A percentile compares a stretch with the other conserved stretches of the same genome.
Evolutionary conservation across 2,329 filamentous ascomycete genomes (phyloP).

Genomic region (Talaromyces amestolkiae): DNA sequence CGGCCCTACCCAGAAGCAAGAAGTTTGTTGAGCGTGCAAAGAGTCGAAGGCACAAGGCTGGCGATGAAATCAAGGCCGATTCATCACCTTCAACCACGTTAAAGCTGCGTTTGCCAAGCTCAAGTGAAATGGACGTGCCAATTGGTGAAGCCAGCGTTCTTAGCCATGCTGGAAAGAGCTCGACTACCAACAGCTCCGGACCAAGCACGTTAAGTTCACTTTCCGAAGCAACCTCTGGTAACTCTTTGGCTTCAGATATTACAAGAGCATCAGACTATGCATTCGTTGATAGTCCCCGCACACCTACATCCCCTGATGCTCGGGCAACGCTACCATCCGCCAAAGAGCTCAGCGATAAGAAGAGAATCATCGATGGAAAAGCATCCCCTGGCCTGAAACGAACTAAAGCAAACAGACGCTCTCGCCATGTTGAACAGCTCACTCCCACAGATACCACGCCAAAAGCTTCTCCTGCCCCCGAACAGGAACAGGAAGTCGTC

Average conservation of each 20-base stretch:
- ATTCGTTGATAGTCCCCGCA: conserved; percentile 24
- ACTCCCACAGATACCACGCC: conserved; percentile 29
- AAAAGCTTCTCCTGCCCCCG: conserved; percentile 24
- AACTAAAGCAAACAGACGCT: conserved; percentile 41
- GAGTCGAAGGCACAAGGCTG: conserved; percentile 32
- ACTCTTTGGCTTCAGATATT: conserved; percentile 31
- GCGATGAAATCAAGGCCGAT: conserved; percentile 21
- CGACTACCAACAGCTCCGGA: conserved; percentile 30
- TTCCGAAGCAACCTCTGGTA: conserved; percentile 27
- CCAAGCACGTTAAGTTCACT: conserved; percentile 33
- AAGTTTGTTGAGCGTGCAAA: conserved; percentile 51
- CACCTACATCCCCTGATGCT: conserved; percentile 24
- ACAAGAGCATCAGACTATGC: conserved; percentile 37
- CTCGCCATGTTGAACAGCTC: conserved; percentile 37
- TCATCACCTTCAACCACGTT: conserved; percentile 32
- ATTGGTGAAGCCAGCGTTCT: conserved; percentile 57
- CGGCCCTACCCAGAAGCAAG: conserved; percentile 54
- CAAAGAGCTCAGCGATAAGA: conserved; percentile 24
- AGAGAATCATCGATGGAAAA: conserved; percentile 30
- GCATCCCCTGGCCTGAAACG: conserved; percentile 37
- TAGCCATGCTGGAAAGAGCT: conserved; percentile 46
- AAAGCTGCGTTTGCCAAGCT: conserved; percentile 41
- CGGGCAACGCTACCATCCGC: conserved; percentile 33
- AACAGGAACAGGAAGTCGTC: conserved; percentile 23
- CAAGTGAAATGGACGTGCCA: conserved; percentile 58